A percentile compares a stretch with the other conserved stretches of the same genome.
Conservation (phyloP, 1,284 basidiomycete genomes). For the Ustilago xerochloae region DNA sequence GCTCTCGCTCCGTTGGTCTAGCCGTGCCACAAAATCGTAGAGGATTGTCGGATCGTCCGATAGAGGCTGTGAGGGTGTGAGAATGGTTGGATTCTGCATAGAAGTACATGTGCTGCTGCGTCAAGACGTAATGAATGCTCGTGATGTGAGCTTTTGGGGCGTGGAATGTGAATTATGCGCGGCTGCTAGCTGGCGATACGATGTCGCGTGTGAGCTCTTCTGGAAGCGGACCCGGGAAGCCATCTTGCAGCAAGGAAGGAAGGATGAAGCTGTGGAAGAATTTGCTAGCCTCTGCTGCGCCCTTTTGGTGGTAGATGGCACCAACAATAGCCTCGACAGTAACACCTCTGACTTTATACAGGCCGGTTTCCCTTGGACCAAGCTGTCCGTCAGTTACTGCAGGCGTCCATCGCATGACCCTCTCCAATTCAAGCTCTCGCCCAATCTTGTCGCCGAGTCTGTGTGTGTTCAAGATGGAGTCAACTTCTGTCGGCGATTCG, state of each 20-base stretch:
- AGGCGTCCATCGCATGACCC: slow-evolving; percentile 67
- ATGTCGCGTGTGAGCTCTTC: slow-evolving; percentile 23
- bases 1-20: too few relatives aligned
- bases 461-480: slow-evolving; percentile 53
- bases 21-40: background rate
- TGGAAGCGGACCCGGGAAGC: slow-evolving; percentile 38
- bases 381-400: slow-evolving; percentile 49
- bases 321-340: slow-evolving; percentile 66
- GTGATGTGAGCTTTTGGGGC: background rate
- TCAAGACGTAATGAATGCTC: slow-evolving; percentile 14
- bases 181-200: background rate
- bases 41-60: too few relatives aligned
- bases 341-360: slow-evolving; percentile 66
- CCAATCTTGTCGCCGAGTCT: slow-evolving; percentile 62
- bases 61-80: background rate
- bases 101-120: slow-evolving; percentile 37
- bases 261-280: slow-evolving; percentile 38
- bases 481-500: slow-evolving; percentile 38
- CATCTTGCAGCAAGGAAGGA: slow-evolving; percentile 28
- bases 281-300: slow-evolving; percentile 29
- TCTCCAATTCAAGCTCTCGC: slow-evolving; percentile 57
- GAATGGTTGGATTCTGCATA: slow-evolving; percentile 16
- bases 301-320: slow-evolving; percentile 63
- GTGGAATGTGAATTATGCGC: background rate
- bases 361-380: slow-evolving; percentile 58